Evolutionary conservation across 169 alveolate species (phyloP), one percentile per base, ranked within the genome.

Genomic region (Plasmodium gonderi): DNA sequence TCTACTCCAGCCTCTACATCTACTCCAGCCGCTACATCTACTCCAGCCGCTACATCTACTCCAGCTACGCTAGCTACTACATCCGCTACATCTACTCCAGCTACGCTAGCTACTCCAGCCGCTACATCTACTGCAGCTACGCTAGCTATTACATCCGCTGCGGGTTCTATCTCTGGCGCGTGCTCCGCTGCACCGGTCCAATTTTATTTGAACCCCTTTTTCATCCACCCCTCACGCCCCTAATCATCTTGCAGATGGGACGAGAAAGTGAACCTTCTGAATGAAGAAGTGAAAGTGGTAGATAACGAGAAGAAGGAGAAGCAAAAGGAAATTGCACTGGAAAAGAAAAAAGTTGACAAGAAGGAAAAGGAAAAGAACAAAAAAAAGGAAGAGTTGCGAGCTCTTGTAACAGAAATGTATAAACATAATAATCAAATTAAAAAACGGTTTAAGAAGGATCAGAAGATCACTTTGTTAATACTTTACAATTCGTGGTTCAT

Each of bases 401-500:
- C 65, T 1, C 8, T 83, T 12, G 92, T 83, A 2, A 72, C 92
- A 8, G 69, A 83, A 7, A 83, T 83, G 92, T 83, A 83, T 20
- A 83, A 74, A 1, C 92, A 83, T 49, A 83, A 83, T 17, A 72
- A 69, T 36, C 42, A 83, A 17, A 72, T 74, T 3, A 83, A 83
- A 36, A 83, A 74, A 31, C 20, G 36, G 26, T 83, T 72, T 17
- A 74, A 83, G 23, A 29, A 45, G 9, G 92, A 83, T 40, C 79
- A 83, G 45, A 83, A 83, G 47, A 44, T 83, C 7, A 12, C 65
- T 0, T 42, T 83, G 8, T 40, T 83, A 23, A 42, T 83, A 9
- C 64, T 83, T 1, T 83, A 83, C 29, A 83, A 83, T 14, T 72
- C 83, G 0, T 83, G 92, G 92, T 83, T 72, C 44, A 33, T 83